Evolutionary conservation across 768 basidiomycete species (phyloP).

Genomic region (Termitomyces sp.): DNA sequence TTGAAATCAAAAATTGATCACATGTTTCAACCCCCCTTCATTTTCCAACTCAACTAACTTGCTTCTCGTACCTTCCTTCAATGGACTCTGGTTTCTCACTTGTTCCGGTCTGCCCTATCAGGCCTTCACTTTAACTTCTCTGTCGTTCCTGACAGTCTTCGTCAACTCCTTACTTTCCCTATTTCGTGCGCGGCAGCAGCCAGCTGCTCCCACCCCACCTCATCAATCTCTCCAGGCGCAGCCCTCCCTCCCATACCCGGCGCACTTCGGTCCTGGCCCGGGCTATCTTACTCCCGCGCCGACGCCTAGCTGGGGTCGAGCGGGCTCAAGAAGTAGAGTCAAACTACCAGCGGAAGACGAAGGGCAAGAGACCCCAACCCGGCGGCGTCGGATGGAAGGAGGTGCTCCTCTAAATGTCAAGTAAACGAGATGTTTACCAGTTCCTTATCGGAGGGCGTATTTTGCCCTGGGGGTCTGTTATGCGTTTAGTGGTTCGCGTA

Average conservation of each 20-base stretch:
- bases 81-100: neutral
- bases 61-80: neutral
- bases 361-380: slow-evolving; percentile 41
- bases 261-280: slow-evolving; percentile 35
- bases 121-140: slow-evolving; percentile 73
- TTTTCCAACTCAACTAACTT: neutral
- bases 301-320: slow-evolving; percentile 43
- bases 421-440: slow-evolving; percentile 21
- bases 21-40: neutral
- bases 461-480: neutral
- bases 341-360: slow-evolving; percentile 26
- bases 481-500: neutral
- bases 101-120: slow-evolving; percentile 22
- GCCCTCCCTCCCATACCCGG: slow-evolving; percentile 36
- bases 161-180: slow-evolving; percentile 77
- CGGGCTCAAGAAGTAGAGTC: slow-evolving; percentile 34
- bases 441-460: neutral
- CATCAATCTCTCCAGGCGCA: slow-evolving; percentile 25
- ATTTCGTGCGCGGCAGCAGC: slow-evolving; percentile 66
- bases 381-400: slow-evolving; percentile 54
- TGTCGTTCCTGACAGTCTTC: slow-evolving; percentile 75
- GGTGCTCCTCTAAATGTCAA: slow-evolving; percentile 54
- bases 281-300: slow-evolving; percentile 50
- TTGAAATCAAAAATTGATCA: slow-evolving; percentile 10
- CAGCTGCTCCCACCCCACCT: slow-evolving; percentile 29